Evolutionary conservation across 1,284 basidiomycete genomes (phyloP), one percentile per base, ranked within the genome.

Genomic region (Phaffia rhodozyma): DNA sequence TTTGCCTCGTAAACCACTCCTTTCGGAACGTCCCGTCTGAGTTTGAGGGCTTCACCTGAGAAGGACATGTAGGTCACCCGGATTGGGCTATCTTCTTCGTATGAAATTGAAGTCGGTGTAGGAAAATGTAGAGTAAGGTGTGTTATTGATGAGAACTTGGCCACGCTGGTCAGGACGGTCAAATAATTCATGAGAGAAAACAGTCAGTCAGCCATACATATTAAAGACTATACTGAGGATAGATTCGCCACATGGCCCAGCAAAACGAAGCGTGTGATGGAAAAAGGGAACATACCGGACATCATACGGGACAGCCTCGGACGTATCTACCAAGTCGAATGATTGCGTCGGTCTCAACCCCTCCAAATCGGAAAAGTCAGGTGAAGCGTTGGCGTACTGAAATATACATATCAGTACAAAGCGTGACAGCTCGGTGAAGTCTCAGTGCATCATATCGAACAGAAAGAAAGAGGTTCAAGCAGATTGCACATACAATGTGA

Each of bases 81-180:
- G 25, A 61, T 49, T 6, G 63, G 59, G 9, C n/a, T 47, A 51
- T 56, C 58, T 7, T 60, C 63, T 18, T 61, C 58, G 54, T 55
- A 60, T 16, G 48, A 55, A 18, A 49, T 9, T 3, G 54, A 32
- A 30, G 52, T 34, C 4, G 63, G 63, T 0, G 63, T 54, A 4
- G 63, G 63, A 43, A 65, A 65, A 51, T 65, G 55, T 11, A 65
- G 63, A 20, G 58, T 57, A 18, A 65, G 55, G 49, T 65, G 63
- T 32, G 63, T 65, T 7, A 65, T 18, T 20, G 63, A 65, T n/a
- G 63, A 60, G 43, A 65, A 65, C 52, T 65, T 65, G n/a, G 63
- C 38, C 38, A 43, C 38, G 2, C 38, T 43, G 13, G 38, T 43
- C 38, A 43, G 16, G 13, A 11, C 13, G 13, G 13, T 43, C 16